Evolutionary conservation across 2,329 filamentous ascomycete species (phyloP), one percentile per base, ranked within the genome.

Genomic region (Aspergillus sp.): DNA sequence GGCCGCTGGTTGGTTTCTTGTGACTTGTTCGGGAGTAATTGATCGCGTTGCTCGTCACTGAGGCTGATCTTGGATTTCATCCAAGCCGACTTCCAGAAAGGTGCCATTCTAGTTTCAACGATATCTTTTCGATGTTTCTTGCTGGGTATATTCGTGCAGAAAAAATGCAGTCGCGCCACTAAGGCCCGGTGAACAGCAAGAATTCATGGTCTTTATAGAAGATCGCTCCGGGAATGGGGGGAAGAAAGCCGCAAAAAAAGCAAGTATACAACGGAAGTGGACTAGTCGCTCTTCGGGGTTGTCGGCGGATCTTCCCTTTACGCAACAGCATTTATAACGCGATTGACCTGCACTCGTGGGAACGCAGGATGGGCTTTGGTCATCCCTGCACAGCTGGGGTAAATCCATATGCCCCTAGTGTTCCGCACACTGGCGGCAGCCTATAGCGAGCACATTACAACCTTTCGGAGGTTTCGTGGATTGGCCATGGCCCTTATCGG

Each of bases 71-170:
- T 56, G 47, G 59, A 38, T 56, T 34, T 49, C 38, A 53, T 47
- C 62, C 59, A 61, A 34, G 55, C n/a, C 9, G 41, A 13, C 49
- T 57, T 61, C 62, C 62, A 61, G 47, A 64, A 61, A 41, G 31
- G 46, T 47, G 41, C 41, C 59, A 61, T 61, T 30, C 38, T 48
- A 30, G 13, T 38, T 38, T 38, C 31, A 13, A 38, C 31, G 9
- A 38, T 38, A 38, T 13, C 15, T 1, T 13, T 13, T 38, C 9
- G 9, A 38, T 38, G 31, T 38, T 38, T 5, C 31, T 38, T 38
- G 31, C 31, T 13, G 8, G 22, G 22, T 51, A 30, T 51, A 51
- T 51, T 38, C 31, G 31, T 13, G 31, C 31, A 38, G 31, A 38
- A 38, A 11, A 38, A 8, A 11, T 38, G 31, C 30, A 6, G 15